Percentiles rank a stretch among this genome's conserved stretches.
phyloP scores from a whole-genome alignment of 768 basidiomycete genomes.

The Leucogyrophana mollusca region DNA sequence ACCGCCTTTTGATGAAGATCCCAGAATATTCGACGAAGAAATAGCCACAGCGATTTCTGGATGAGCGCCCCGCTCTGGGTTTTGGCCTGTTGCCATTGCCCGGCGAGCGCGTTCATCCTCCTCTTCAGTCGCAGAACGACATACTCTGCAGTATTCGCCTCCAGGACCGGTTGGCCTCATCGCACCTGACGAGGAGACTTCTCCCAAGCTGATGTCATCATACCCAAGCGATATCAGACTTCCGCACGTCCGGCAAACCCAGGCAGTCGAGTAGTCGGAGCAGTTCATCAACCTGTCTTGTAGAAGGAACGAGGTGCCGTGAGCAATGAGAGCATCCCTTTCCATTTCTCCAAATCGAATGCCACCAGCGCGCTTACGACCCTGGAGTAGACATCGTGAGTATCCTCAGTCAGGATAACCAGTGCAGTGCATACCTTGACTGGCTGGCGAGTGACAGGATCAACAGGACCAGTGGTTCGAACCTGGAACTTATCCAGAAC shows the following conservation, averaged over 20 bases:
- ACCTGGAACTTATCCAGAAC: constrained; percentile 99
- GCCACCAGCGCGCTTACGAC: constrained; percentile 96
- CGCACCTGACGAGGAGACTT: constrained; percentile 47
- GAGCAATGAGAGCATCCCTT: constrained; percentile 96
- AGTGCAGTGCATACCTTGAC: constrained; percentile 69
- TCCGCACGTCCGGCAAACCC: constrained; percentile 97
- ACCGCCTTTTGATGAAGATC: constrained; percentile 59
- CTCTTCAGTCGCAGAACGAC: constrained; percentile 68
- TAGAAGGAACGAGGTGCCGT: constrained; percentile 96
- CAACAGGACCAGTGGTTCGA: constrained; percentile 95
- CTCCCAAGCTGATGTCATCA: constrained; percentile 80
- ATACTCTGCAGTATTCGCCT: constrained; percentile 96
- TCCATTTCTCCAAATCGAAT: constrained; percentile 99
- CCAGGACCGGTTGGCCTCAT: constrained; percentile 67
- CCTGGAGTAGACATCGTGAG: constrained; percentile 43
- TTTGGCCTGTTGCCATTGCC: constrained; percentile 55
- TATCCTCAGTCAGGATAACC: background rate
- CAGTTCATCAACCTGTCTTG: constrained; percentile 99
- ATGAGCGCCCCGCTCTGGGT: constrained; percentile 36
- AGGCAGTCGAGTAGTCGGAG: constrained; percentile 98
- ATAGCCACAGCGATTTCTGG: constrained; percentile 65
- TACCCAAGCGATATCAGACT: constrained; percentile 95
- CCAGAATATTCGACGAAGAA: constrained; percentile 64
- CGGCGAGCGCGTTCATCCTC: constrained; percentile 61
- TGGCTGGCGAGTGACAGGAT: constrained; percentile 93